Evolutionary conservation across 352 stramenopile genomes (phyloP).

Genomic region (Phytopythium sindhum): DNA sequence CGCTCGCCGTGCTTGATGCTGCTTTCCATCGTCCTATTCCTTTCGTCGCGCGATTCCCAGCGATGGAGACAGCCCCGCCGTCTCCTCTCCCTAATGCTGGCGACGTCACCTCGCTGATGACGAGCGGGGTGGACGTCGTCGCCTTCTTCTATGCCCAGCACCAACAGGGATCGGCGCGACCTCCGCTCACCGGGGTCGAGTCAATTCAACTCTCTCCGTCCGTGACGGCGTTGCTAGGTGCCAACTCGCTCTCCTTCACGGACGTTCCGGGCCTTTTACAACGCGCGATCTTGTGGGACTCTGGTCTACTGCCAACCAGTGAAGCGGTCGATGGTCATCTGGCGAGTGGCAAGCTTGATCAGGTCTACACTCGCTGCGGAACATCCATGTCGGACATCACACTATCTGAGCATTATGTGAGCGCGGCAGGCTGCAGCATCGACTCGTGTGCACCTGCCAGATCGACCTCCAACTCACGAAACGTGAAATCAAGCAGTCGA

Average conservation of each 20-base stretch:
- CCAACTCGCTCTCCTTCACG: not conserved
- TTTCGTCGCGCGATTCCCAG: not conserved
- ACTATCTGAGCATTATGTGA: not conserved
- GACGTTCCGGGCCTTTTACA: not conserved
- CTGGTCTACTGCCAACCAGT: not conserved
- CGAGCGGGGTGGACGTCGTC: not conserved
- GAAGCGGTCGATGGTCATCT: not conserved
- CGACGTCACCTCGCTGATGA: not conserved
- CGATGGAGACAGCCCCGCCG: not conserved
- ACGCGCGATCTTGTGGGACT: slow-evolving; percentile 6
- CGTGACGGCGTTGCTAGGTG: not conserved
- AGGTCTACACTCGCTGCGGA: slow-evolving; percentile 2
- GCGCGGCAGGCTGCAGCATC: not conserved
- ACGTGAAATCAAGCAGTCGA: not conserved
- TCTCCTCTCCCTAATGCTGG: not conserved
- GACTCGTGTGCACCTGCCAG: not conserved
- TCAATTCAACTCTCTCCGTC: not conserved
- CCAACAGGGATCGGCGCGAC: not conserved
- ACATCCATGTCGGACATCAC: not conserved
- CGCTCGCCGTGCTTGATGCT: not conserved
- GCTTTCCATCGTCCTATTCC: not conserved
- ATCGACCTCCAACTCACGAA: too few species aligned
- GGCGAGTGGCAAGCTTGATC: not conserved
- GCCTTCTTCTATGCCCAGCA: slow-evolving; percentile 4
- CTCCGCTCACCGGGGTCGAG: not conserved